A percentile compares a stretch with the other conserved stretches of the same genome.
phyloP scores from a whole-genome alignment of 2,329 filamentous ascomycete genomes.

The Talaromyces marneffei region DNA sequence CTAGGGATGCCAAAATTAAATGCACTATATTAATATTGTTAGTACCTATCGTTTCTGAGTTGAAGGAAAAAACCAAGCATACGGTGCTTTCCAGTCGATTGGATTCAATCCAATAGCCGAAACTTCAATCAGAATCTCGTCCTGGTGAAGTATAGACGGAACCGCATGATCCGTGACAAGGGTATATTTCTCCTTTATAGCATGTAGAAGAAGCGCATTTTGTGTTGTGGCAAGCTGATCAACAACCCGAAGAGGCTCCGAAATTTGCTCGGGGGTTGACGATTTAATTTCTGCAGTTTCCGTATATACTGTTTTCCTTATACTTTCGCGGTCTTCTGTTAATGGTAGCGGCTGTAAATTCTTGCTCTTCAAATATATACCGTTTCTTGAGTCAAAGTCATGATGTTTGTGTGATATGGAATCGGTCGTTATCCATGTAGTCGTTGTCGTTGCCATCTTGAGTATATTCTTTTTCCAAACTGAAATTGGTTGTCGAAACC shows the following conservation, averaged over 20 bases:
- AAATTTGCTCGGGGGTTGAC: not conserved
- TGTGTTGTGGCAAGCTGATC: not conserved
- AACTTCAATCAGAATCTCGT: conserved; percentile 59
- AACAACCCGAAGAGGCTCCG: not conserved
- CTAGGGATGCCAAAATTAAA: conserved; percentile 64
- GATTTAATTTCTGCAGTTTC: not conserved
- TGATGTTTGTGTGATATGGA: not conserved
- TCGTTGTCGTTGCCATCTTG: conserved; percentile 3
- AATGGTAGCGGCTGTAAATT: not conserved
- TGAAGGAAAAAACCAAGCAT: conserved; percentile 27
- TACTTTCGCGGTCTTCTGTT: not conserved
- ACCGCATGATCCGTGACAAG: conserved; percentile 42
- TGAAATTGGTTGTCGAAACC: not conserved
- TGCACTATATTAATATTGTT: conserved; percentile 43
- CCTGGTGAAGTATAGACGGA: conserved; percentile 40
- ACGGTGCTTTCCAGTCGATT: conserved; percentile 71
- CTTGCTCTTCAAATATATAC: not conserved
- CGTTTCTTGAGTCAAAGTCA: not conserved
- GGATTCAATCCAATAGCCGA: conserved; percentile 66
- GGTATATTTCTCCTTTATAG: conserved; percentile 46
- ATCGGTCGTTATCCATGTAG: conserved; percentile 6
- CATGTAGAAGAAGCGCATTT: conserved; percentile 46
- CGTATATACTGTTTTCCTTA: not conserved
- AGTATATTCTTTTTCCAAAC: not conserved
- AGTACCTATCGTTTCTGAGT: not conserved